Evolutionary conservation across 2,329 filamentous ascomycete genomes (phyloP), one percentile per base, ranked within the genome.

Genomic region (Conoideocrella luteorostrata): DNA sequence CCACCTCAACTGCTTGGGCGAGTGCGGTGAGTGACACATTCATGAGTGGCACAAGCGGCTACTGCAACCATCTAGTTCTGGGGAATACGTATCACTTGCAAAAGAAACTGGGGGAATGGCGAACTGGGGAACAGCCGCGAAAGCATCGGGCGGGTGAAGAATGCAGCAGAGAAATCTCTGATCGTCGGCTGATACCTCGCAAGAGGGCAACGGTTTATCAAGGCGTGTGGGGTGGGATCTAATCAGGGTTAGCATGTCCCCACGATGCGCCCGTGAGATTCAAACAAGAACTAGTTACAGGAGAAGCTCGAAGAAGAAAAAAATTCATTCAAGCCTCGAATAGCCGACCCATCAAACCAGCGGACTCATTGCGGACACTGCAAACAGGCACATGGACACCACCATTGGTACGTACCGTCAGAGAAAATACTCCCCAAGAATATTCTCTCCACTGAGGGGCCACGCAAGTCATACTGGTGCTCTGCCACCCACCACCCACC

Each of bases 281-380:
- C n/a, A 29, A 41, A 32, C 42, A 40, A 41, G 30, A 39, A 49
- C 37, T 23, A 39, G 40, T n/a, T n/a, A n/a, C n/a, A 21, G 34
- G 29, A 41, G 50, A 51, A 48, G 45, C 44, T 41, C 17, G 30
- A 39, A 44, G 36, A 45, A 39, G 29, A 30, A 40, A 32, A 49
- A 41, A 37, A 32, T 32, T 43, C 43, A 45, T 47, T 52, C 58
- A 59, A 60, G 57, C 59, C 59, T 62, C 55, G 57, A 63, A 60
- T 61, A 62, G 59, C 57, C 59, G 59, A 46, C 47, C 44, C 44
- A 44, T 40, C 35, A 34, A 36, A 29, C 15, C 22, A 18, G 48
- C 47, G 47, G 41, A 44, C 41, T 40, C 44, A 51, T 46, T 48
- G 36, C 34, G 23, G 39, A 11, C 17, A 9, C 20, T n/a, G n/a